These are phyloP conservation scores for Diutina rugosa DNA, from an alignment of 1,139 yeast genomes.

Conservation along the genomic window DNA sequence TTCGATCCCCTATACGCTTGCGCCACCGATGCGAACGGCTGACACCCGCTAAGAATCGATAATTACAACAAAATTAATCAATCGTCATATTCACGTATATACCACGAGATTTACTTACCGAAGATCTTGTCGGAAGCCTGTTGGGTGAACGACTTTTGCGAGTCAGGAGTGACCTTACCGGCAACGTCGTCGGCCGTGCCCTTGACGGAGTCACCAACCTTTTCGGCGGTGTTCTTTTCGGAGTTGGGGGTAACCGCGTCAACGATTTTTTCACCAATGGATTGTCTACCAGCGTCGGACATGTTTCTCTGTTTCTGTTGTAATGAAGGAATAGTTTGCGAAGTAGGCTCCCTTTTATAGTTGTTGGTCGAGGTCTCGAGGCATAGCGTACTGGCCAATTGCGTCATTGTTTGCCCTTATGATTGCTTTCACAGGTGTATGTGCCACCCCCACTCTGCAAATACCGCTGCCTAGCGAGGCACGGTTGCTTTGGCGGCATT, in stretches of 20 bases:
- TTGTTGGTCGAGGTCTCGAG: background rate
- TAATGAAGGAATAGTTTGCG: background rate
- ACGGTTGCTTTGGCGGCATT: background rate
- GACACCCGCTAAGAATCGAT: background rate
- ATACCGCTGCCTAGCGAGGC: background rate
- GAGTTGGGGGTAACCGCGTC: conserved; percentile 66
- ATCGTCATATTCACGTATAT: background rate
- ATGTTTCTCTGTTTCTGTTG: conserved; percentile 13
- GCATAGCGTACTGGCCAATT: background rate
- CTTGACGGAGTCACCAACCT: conserved; percentile 63
- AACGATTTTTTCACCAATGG: conserved; percentile 50
- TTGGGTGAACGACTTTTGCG: conserved; percentile 56
- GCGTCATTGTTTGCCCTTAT: background rate
- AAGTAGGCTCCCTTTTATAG: background rate
- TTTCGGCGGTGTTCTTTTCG: conserved; percentile 49
- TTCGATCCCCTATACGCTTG: background rate
- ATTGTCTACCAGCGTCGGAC: conserved; percentile 76
- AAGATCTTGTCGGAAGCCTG: conserved; percentile 10
- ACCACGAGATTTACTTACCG: conserved; percentile 5
- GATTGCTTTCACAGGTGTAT: background rate
- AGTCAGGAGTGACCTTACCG: conserved; percentile 43
- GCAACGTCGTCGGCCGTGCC: conserved; percentile 55
- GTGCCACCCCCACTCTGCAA: background rate
- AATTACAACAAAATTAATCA: background rate
- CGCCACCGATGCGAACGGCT: background rate